Evolutionary conservation across 306 rosid genomes (phyloP).

Genomic region (Cyclanthera cordifolia): DNA sequence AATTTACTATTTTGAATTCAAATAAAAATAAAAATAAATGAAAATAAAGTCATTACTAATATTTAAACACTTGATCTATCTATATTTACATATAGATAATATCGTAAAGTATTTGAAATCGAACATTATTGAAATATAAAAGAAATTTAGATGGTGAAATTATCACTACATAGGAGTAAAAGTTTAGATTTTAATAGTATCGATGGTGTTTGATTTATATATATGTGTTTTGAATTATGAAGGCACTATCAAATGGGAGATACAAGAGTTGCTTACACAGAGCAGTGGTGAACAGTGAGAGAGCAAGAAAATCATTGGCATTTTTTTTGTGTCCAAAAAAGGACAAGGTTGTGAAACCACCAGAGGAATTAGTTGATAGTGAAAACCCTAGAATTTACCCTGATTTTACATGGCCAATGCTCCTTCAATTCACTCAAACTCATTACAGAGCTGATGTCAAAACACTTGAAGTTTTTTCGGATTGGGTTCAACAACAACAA

Average conservation of each 20-base stretch:
- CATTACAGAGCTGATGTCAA: slow-evolving; percentile 87
- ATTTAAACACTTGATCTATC: too few species aligned
- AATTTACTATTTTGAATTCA: too few species aligned
- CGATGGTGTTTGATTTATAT: too few species aligned
- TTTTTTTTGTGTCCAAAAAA: slow-evolving; percentile 78
- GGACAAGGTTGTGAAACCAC: slow-evolving; percentile 75
- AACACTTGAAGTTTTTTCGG: slow-evolving; percentile 65
- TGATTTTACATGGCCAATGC: slow-evolving; percentile 92
- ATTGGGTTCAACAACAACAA: slow-evolving; percentile 41
- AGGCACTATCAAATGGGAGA: slow-evolving; percentile 87
- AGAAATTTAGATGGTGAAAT: too few species aligned
- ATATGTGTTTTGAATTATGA: not conserved
- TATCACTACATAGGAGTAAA: too few species aligned
- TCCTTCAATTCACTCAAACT: slow-evolving; percentile 71
- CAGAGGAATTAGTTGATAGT: slow-evolving; percentile 51
- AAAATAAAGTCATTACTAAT: too few species aligned
- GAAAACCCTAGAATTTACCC: slow-evolving; percentile 53
- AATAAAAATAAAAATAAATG: too few species aligned
- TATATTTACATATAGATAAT: too few species aligned
- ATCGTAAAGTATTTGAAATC: too few species aligned
- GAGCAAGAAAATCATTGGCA: slow-evolving; percentile 77
- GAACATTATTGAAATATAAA: too few species aligned
- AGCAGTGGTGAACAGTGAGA: slow-evolving; percentile 82
- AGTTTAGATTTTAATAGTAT: too few species aligned
- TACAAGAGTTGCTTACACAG: slow-evolving; percentile 92